These are phyloP conservation scores for Tylopilus intermedius DNA, from an alignment of 768 basidiomycete genomes.

Conservation along the genomic window DNA sequence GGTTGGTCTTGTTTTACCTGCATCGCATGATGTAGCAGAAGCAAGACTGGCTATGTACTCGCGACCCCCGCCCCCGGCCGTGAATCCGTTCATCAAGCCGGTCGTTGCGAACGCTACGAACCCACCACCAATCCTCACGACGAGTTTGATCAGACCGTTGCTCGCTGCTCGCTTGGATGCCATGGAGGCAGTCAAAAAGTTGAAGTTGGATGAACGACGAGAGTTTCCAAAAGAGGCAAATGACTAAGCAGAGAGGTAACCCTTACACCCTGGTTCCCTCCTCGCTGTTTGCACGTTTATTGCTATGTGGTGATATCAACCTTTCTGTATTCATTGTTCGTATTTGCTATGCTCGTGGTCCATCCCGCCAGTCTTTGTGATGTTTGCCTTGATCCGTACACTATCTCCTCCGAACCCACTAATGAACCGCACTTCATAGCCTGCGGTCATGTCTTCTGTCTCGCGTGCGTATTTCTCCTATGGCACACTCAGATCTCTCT, in stretches of 20 bases:
- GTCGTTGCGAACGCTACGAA: background rate
- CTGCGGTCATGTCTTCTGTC: slow-evolving; percentile 76
- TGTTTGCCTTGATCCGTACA: slow-evolving; percentile 65
- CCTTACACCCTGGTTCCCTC: slow-evolving; percentile 14
- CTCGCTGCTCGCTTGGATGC: slow-evolving; percentile 32
- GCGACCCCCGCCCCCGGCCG: slow-evolving; percentile 37
- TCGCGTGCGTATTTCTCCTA: slow-evolving; percentile 42
- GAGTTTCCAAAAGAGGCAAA: slow-evolving; percentile 15
- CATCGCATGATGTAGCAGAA: slow-evolving; percentile 9
- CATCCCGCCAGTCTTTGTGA: slow-evolving; percentile 72
- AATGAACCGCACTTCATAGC: slow-evolving; percentile 65
- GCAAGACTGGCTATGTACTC: slow-evolving; percentile 33
- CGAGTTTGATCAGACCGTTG: slow-evolving; percentile 30
- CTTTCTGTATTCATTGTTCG: slow-evolving; percentile 23
- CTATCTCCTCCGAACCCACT: slow-evolving; percentile 41
- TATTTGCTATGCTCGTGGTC: slow-evolving; percentile 51
- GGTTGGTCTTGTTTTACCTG: slow-evolving; percentile 22
- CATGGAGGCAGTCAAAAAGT: background rate
- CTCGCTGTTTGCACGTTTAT: slow-evolving; percentile 29
- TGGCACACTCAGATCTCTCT: slow-evolving; percentile 11
- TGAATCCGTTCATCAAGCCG: slow-evolving; percentile 37
- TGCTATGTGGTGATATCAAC: slow-evolving; percentile 32
- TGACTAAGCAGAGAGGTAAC: slow-evolving; percentile 24
- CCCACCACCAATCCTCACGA: slow-evolving; percentile 15
- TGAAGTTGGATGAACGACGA: slow-evolving; percentile 8